phyloP scores from a whole-genome alignment of 176 grass and related monocot species.

The Hyparrhenia diplandra region DNA sequence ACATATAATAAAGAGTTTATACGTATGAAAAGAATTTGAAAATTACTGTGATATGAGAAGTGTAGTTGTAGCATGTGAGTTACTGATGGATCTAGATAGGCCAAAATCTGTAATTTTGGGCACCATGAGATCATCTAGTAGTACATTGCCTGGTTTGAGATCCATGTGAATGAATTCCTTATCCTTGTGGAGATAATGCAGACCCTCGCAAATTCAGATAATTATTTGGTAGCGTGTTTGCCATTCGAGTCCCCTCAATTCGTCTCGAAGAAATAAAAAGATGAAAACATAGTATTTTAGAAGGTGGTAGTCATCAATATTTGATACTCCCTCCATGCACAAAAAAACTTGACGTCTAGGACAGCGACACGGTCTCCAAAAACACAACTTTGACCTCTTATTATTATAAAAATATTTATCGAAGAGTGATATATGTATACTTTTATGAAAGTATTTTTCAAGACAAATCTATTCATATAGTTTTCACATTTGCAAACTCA shows the following conservation, averaged over 20 bases:
- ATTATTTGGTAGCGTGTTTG: neutral
- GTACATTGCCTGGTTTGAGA: neutral
- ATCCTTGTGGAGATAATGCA: neutral
- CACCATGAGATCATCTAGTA: neutral
- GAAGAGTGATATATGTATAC: no score
- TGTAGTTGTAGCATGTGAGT: neutral
- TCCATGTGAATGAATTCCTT: neutral
- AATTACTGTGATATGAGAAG: neutral
- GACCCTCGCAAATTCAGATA: neutral
- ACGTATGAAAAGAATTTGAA: no score
- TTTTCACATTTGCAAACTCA: no score
- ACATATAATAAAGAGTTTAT: neutral
- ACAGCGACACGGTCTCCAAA: no score
- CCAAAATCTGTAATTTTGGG: conserved; percentile 1
- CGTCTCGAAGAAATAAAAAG: neutral
- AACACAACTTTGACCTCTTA: no score
- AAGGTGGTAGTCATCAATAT: neutral
- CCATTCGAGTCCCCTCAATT: neutral
- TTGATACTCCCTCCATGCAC: no score
- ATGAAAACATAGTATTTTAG: neutral
- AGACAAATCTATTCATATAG: no score
- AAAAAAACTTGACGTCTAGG: no score
- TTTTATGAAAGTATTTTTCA: no score
- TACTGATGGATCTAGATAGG: neutral
- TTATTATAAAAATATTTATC: no score